A percentile compares a stretch with the other conserved stretches of the same genome.
Conservation (phyloP, 1,139 yeast genomes). For the Debaryomyces subglobosus region DNA sequence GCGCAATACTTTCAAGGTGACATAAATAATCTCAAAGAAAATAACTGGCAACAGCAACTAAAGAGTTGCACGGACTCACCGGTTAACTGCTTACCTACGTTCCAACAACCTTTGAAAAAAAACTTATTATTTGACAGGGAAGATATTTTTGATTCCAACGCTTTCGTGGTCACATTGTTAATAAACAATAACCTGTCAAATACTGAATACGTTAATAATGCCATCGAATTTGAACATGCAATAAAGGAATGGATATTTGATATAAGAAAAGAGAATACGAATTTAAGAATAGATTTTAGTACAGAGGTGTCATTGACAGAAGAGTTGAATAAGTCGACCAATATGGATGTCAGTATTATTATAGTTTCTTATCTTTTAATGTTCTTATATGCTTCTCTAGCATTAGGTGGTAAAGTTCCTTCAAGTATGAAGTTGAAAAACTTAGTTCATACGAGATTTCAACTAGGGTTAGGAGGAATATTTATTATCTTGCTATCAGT, state of each 20-base stretch:
- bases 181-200: conserved; percentile 43
- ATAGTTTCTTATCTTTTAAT: conserved; percentile 78
- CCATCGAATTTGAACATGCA: conserved; percentile 65
- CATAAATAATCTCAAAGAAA: conserved; percentile 49
- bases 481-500: conserved; percentile 80
- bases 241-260: conserved; percentile 59
- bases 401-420: conserved; percentile 65
- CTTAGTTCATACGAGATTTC: conserved; percentile 65
- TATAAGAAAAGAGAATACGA: conserved; percentile 49
- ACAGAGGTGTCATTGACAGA: conserved; percentile 84
- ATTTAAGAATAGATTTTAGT: conserved; percentile 69
- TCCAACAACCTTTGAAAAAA: conserved; percentile 85
- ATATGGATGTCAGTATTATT: conserved; percentile 75
- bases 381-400: conserved; percentile 87
- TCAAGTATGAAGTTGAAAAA: conserved; percentile 25
- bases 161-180: conserved; percentile 76
- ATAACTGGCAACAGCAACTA: conserved; percentile 58
- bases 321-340: conserved; percentile 80
- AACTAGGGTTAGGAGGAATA: conserved; percentile 81
- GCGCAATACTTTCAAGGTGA: conserved; percentile 85
- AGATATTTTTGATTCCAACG: conserved; percentile 61
- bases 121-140: conserved; percentile 60
- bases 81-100: conserved; percentile 85
- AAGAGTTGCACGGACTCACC: conserved; percentile 73
- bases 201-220: conserved; percentile 40